These are phyloP conservation scores for Tetrahymena malaccensis DNA, from an alignment of 73 alveolate species.

Conservation along the genomic window DNA sequence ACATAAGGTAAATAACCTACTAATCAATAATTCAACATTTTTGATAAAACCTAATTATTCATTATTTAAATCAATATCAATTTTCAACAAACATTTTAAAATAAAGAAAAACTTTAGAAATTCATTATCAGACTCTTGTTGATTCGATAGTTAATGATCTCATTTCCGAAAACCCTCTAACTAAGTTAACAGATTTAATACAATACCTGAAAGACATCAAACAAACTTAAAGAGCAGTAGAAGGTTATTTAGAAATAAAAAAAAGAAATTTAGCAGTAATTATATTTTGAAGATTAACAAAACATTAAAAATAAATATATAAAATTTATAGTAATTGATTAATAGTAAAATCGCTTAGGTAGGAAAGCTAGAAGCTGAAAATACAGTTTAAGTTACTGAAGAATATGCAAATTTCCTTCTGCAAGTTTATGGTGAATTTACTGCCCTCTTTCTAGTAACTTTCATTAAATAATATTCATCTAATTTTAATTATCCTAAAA, in stretches of 20 bases:
- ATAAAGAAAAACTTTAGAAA: not conserved
- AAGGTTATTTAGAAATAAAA: not conserved
- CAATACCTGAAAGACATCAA: not conserved
- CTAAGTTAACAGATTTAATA: not conserved
- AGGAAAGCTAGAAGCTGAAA: not conserved
- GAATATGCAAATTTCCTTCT: not conserved
- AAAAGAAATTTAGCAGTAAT: not conserved
- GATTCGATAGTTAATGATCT: not conserved
- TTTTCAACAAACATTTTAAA: not conserved
- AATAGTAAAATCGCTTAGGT: not conserved
- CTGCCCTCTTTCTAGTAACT: not conserved
- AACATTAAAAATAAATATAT: not conserved
- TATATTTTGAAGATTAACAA: not conserved
- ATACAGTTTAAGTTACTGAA: not conserved
- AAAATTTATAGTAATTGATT: not conserved
- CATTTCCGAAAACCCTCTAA: not conserved
- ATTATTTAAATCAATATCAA: not conserved
- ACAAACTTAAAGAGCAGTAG: not conserved
- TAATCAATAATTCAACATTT: not conserved
- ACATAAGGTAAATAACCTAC: not conserved
- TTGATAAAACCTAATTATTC: not conserved
- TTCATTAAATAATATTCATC: not conserved
- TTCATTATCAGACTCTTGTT: not conserved
- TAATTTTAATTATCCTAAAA: not conserved
- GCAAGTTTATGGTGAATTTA: not conserved